Evolutionary conservation across 2,329 filamentous ascomycete genomes (phyloP), one percentile per base, ranked within the genome.

Genomic region (Aspergillus pseudoviridinutans): DNA sequence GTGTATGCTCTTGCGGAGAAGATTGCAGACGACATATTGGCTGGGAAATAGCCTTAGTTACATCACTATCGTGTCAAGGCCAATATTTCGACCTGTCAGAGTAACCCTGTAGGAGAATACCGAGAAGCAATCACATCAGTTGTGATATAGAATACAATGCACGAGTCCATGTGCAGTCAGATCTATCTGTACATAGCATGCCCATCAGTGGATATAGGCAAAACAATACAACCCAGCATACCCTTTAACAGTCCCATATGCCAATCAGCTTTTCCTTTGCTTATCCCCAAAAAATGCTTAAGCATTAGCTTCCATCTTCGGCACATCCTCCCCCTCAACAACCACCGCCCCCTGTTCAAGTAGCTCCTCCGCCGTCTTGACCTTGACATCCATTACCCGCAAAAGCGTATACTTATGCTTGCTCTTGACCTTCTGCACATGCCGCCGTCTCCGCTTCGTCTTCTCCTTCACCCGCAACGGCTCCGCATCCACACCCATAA

Each of bases 361-460:
- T 68, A 85, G 73, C 71, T 84, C 79, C 52, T 85, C 83, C 58
- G 82, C 61, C 27, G 76, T 78, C 74, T 80, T 84, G 4, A 96
- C 81, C 71, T 84, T 87, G 61, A 97, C 71, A 76, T 97, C 90
- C 71, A 89, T 88, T 62, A 99, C 89, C 70, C 87, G 83, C 75
- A 99, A 71, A 24, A 96, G 84, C 2, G 94, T 99, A 75, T 89
- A 96, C 68, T 85, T 83, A 72, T 96, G 91, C 83, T 99, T 97
- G 80, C 91, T 97, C 79, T 83, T 88, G 9, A 94, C 88, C 58
- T 83, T 85, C 80, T 87, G 91, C 51, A 84, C 82, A 71, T 84
- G 82, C 61, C 85, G 77, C 66, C 84, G 80, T 70, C 88, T 89
- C 80, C 86, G 78, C 84, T 92, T 92, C 67, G 84, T 93, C 84